Base-by-base conservation (phyloP, 2,329 filamentous ascomycete species). In the Calonectria naviculata region DNA sequence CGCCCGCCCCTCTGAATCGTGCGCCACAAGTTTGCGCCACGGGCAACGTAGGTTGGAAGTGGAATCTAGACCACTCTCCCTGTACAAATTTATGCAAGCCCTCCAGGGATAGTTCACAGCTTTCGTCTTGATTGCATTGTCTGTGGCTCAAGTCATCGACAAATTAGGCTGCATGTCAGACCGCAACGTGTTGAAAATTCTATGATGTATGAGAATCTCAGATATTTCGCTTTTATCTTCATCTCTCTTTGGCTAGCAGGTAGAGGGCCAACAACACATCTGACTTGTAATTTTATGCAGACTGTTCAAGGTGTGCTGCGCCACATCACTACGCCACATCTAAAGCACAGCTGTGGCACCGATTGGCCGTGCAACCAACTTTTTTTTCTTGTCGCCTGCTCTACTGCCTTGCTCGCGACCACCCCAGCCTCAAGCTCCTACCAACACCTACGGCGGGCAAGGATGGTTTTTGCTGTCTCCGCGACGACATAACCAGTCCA, bases 361-460 rank as follows among this genome's bases (percentile, higher is more conserved):
- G 36, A 54, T 73, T 72, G 76, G 65, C 74, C 70, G 78, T 78
- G 77, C 77, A 70, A 60, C 9, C 31, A 52, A 68, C 71, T 74
- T 79, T 80, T 80, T 76, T 75, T 72, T 65, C 64, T 36, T 29
- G 58, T 62, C 63, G 60, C 62, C 47, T 71, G 58, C 56, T 46
- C 29, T 28, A 46, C 47, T 69, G 56, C 62, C 69, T 46, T 46
- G 72, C 62, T 64, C 64, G 64, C 62, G 64, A 72, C 49, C 41
- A 67, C 67, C 64, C 64, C 65, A 71, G 65, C 71, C 70, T 47
- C 60, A 52, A 54, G 42, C 41, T 64, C 62, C 54, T 58, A 75
- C 67, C 66, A 61, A 72, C 56, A 54, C 63, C 46, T 62, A 66
- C 61, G 52, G 66, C 56, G 56, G 62, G 61, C 44, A 58, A 77